A percentile compares a stretch with the other conserved stretches of the same genome.
Conservation (phyloP, 164 flowering plant species). For the Hamamelis virginiana region DNA sequence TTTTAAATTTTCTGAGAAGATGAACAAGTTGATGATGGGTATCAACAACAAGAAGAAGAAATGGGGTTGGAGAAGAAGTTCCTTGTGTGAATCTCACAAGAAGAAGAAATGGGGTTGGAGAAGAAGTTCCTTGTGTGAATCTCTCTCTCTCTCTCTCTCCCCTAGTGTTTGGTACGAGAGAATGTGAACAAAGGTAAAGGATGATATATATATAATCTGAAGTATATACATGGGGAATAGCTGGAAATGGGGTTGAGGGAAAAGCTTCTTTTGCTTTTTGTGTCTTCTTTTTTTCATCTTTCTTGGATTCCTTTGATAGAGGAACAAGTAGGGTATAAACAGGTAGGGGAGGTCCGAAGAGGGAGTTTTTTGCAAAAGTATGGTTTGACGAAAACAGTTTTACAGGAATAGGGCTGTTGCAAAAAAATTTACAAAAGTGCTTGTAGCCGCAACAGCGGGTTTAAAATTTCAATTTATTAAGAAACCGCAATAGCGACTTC, state of each 20-base stretch:
- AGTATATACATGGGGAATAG: background rate
- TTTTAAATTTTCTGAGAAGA: too few relatives aligned
- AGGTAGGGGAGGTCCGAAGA: slow-evolving; percentile 20
- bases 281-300: slow-evolving; percentile 4
- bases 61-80: background rate
- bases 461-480: too few relatives aligned
- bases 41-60: background rate
- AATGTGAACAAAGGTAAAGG: background rate
- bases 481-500: too few relatives aligned
- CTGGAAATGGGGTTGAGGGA: background rate
- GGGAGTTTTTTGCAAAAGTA: too few relatives aligned
- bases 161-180: background rate
- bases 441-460: too few relatives aligned
- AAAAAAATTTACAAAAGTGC: too few relatives aligned
- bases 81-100: background rate
- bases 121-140: background rate
- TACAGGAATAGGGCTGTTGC: too few relatives aligned
- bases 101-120: background rate
- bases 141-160: too few relatives aligned
- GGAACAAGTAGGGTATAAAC: slow-evolving; percentile 33
- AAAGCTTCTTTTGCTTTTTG: slow-evolving; percentile 27
- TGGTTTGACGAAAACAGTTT: too few relatives aligned
- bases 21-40: too few relatives aligned
- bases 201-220: background rate
- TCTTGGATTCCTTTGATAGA: slow-evolving; percentile 31